A percentile compares a stretch with the other conserved stretches of the same genome.
These are phyloP conservation scores for Thalassiosira livingstoniorum DNA, from an alignment of 352 stramenopile genomes.

Conservation along the genomic window DNA sequence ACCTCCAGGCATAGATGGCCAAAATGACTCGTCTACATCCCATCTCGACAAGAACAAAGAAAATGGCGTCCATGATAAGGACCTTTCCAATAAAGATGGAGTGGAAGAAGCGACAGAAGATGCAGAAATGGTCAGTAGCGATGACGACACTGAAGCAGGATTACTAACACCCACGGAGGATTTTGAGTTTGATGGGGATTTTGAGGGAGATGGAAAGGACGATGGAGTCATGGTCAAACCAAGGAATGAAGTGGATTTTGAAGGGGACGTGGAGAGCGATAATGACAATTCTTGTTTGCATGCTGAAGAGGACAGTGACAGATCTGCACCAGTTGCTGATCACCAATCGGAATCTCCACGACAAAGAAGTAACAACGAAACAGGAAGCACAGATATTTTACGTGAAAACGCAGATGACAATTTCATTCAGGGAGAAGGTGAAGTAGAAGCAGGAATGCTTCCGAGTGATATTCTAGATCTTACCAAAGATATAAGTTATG, in stretches of 20 bases:
- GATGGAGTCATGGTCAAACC: neutral
- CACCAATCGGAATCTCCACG: neutral
- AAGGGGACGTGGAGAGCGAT: neutral
- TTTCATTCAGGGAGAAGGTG: conserved; percentile 14
- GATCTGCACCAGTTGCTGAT: neutral
- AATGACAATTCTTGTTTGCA: neutral
- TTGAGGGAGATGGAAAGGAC: neutral
- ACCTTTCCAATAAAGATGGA: too few species aligned
- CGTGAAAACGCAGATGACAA: conserved; percentile 7
- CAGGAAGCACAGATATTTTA: neutral
- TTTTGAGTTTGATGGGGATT: neutral
- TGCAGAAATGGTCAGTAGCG: conserved; percentile 1
- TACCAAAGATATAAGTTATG: conserved; percentile 20
- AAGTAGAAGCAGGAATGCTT: conserved; percentile 3
- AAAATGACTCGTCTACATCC: too few species aligned
- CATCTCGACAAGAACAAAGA: too few species aligned
- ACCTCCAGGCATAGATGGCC: too few species aligned
- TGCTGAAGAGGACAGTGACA: neutral
- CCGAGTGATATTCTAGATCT: conserved; percentile 1
- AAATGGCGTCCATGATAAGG: too few species aligned
- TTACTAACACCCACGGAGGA: conserved; percentile 34
- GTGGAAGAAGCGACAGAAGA: conserved; percentile 10
- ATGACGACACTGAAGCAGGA: neutral
- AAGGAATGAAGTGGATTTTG: neutral
- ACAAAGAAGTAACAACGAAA: neutral